phyloP scores from a whole-genome alignment of 108 stramenopile species.

The Cyclotella atomus region DNA sequence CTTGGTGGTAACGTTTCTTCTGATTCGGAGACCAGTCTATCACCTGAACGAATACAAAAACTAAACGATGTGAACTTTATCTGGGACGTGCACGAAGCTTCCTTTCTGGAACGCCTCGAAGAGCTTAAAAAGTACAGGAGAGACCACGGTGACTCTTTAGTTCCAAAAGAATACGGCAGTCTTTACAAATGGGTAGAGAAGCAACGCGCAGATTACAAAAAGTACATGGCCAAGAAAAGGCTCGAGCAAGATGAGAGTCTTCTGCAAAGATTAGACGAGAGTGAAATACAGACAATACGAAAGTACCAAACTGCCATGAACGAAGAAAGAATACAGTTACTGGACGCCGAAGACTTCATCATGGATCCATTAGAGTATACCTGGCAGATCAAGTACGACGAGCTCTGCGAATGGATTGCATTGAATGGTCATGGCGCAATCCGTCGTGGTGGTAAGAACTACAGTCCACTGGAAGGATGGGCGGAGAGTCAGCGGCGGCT shows the following conservation, averaged over 20 bases:
- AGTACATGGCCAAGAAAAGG: slow-evolving; percentile 33
- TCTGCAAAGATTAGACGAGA: slow-evolving; percentile 6
- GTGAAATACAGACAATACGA: slow-evolving; percentile 19
- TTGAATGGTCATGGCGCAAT: slow-evolving; percentile 42
- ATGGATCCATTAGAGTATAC: slow-evolving; percentile 40
- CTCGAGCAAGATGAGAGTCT: slow-evolving; percentile 10
- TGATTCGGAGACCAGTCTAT: slow-evolving; percentile 20
- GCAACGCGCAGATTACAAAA: slow-evolving; percentile 50
- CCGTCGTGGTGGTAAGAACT: slow-evolving; percentile 5
- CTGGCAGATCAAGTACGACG: slow-evolving; percentile 42
- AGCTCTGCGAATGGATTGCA: slow-evolving; percentile 32
- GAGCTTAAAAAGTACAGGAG: slow-evolving; percentile 46
- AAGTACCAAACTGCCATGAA: slow-evolving; percentile 44
- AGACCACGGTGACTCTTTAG: slow-evolving; percentile 57
- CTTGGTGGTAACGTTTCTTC: not conserved
- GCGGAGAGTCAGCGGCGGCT: slow-evolving; percentile 67
- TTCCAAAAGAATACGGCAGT: slow-evolving; percentile 45
- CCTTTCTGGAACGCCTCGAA: slow-evolving; percentile 42
- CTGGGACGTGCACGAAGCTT: slow-evolving; percentile 52
- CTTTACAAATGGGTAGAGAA: slow-evolving; percentile 66
- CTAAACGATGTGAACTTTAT: slow-evolving; percentile 44
- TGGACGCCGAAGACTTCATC: slow-evolving; percentile 46
- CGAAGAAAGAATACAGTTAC: slow-evolving; percentile 42
- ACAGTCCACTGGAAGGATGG: slow-evolving; percentile 71
- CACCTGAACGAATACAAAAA: slow-evolving; percentile 43